Conservation (phyloP, 306 rosid species). For the Prunus persica region DNA sequence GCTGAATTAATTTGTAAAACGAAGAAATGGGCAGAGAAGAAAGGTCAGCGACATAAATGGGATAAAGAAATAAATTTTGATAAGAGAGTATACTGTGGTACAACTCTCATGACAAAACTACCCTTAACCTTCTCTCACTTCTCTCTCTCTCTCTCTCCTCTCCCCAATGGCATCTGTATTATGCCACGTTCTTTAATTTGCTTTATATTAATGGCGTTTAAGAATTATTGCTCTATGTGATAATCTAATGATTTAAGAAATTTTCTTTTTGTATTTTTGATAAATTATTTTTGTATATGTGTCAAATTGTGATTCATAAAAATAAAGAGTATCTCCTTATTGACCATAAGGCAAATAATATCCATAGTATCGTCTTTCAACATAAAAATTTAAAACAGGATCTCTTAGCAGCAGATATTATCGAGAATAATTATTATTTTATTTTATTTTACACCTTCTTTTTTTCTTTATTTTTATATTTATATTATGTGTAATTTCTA, state of each 20-base stretch:
- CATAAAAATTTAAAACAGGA: background rate
- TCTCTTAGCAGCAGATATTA: conserved; percentile 6
- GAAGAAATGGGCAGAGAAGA: conserved; percentile 66
- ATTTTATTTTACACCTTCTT: background rate
- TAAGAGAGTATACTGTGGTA: conserved; percentile 4
- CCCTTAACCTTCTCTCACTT: conserved; percentile 30
- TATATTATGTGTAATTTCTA: background rate
- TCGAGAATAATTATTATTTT: background rate
- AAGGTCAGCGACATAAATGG: conserved; percentile 71
- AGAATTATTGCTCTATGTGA: background rate
- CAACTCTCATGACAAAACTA: conserved; percentile 35
- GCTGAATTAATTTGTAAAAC: background rate
- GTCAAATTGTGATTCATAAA: too few species aligned
- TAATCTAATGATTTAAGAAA: background rate
- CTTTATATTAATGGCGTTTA: background rate
- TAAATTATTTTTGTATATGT: too few species aligned
- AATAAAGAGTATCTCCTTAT: too few species aligned
- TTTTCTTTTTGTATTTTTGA: background rate
- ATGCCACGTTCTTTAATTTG: background rate
- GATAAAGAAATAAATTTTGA: conserved; percentile 46
- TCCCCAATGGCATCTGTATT: background rate
- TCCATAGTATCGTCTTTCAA: background rate
- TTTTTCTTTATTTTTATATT: background rate
- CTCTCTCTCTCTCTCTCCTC: too few species aligned
- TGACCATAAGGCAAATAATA: background rate